These are phyloP conservation scores for Viola pubescens DNA, from an alignment of 441 rosid species.

Conservation along the genomic window DNA sequence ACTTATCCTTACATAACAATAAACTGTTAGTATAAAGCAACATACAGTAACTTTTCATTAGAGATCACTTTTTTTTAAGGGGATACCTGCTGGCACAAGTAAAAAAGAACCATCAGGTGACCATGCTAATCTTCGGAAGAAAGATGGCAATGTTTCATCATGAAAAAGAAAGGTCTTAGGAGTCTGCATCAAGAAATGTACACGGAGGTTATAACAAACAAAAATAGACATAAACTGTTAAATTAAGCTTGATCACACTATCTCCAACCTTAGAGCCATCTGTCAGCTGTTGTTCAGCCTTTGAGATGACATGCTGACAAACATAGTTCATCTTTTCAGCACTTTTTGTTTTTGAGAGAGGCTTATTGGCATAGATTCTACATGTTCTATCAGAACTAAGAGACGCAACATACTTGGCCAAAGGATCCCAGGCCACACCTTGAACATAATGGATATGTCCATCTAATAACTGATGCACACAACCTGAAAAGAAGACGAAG, in stretches of 20 bases:
- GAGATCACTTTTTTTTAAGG: background rate
- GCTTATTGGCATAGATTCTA: constrained; percentile 66
- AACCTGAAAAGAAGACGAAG: constrained; percentile 42
- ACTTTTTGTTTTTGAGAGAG: constrained; percentile 58
- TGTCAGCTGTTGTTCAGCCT: constrained; percentile 52
- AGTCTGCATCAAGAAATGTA: constrained; percentile 36
- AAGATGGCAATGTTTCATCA: constrained; percentile 90
- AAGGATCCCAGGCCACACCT: constrained; percentile 97
- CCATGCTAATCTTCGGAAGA: constrained; percentile 96
- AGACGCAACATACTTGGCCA: constrained; percentile 68
- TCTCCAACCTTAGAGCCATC: constrained; percentile 57
- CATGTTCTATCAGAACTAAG: constrained; percentile 95
- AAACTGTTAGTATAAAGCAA: background rate
- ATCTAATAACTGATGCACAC: constrained; percentile 79
- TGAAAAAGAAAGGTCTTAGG: constrained; percentile 71
- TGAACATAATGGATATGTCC: constrained; percentile 92
- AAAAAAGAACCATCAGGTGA: constrained; percentile 97
- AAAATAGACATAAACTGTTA: constrained; percentile 8
- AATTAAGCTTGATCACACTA: background rate
- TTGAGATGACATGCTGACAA: constrained; percentile 70
- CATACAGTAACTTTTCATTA: constrained; percentile 4
- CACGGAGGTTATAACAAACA: constrained; percentile 3
- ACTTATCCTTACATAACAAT: background rate
- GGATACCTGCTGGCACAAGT: constrained; percentile 77
- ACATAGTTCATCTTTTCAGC: constrained; percentile 53